These are phyloP conservation scores for Rhodomyrtus psidioides DNA, from an alignment of 441 rosid species.

Conservation along the genomic window DNA sequence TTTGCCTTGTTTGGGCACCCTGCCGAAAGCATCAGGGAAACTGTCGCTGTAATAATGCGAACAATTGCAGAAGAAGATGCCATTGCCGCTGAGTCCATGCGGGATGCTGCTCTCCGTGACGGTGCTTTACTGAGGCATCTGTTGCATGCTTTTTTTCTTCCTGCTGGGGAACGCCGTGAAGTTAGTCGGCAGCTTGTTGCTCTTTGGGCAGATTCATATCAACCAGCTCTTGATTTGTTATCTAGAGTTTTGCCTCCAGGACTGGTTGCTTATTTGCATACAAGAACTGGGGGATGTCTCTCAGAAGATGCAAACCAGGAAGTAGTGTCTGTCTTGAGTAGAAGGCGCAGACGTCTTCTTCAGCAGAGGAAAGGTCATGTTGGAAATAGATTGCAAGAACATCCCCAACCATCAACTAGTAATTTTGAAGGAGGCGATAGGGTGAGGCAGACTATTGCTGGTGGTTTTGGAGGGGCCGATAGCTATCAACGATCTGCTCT, in stretches of 20 bases:
- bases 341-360: slow-evolving; percentile 80
- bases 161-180: slow-evolving; percentile 91
- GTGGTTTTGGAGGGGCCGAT: slow-evolving; percentile 40
- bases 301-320: slow-evolving; percentile 62
- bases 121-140: slow-evolving; percentile 98
- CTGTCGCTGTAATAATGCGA: slow-evolving; percentile 97
- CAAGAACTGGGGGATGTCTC: slow-evolving; percentile 63
- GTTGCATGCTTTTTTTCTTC: slow-evolving; percentile 83
- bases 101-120: slow-evolving; percentile 99
- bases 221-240: slow-evolving; percentile 84
- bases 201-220: slow-evolving; percentile 99
- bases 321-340: slow-evolving; percentile 65
- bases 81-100: slow-evolving; percentile 99
- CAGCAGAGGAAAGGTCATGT: slow-evolving; percentile 83
- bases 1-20: slow-evolving; percentile 99
- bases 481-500: slow-evolving; percentile 34
- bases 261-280: slow-evolving; percentile 97
- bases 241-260: slow-evolving; percentile 99
- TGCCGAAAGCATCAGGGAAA: slow-evolving; percentile 98
- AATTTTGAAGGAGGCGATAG: slow-evolving; percentile 56
- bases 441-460: slow-evolving; percentile 32
- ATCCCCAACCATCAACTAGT: slow-evolving; percentile 34
- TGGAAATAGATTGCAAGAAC: slow-evolving; percentile 71
- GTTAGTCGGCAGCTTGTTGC: slow-evolving; percentile 99
- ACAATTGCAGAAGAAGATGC: slow-evolving; percentile 99